Evolutionary conservation across 2,329 filamentous ascomycete genomes (phyloP).

Genomic region (Colletotrichum sp.): DNA sequence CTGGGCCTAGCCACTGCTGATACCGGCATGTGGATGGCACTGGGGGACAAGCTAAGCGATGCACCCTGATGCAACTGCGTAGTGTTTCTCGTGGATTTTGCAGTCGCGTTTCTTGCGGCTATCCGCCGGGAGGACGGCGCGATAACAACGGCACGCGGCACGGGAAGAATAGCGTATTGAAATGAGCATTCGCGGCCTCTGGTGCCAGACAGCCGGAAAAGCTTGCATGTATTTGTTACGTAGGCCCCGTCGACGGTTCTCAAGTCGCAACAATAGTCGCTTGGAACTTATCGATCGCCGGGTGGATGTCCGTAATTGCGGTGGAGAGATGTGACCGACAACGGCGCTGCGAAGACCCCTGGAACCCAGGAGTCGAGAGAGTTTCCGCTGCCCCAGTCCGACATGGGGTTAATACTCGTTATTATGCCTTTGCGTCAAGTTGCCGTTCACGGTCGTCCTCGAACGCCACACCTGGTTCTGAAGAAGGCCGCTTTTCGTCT

Average conservation of each 20-base stretch:
- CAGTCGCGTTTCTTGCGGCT: background rate
- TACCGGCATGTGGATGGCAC: background rate
- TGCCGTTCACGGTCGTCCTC: background rate
- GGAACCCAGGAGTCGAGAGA: background rate
- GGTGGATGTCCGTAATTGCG: conserved; percentile 11
- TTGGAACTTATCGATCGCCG: conserved; percentile 4
- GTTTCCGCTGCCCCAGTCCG: background rate
- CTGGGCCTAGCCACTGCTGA: background rate
- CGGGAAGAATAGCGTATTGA: background rate
- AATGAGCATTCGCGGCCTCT: background rate
- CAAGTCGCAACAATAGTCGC: conserved; percentile 5
- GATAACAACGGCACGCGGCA: background rate
- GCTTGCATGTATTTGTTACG: conserved; percentile 2
- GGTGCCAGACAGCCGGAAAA: background rate
- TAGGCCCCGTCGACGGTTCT: background rate
- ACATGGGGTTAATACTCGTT: background rate
- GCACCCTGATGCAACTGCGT: background rate
- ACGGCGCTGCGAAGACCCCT: conserved; percentile 8
- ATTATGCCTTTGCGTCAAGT: background rate
- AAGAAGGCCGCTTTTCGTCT: background rate
- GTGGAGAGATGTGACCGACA: conserved; percentile 5
- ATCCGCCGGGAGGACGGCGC: background rate
- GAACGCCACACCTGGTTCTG: background rate
- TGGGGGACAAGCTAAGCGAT: background rate
- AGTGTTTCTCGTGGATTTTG: background rate